Evolutionary conservation across 345 rosid species (phyloP), one percentile per base, ranked within the genome.

Genomic region (Lenwebbia sp.): DNA sequence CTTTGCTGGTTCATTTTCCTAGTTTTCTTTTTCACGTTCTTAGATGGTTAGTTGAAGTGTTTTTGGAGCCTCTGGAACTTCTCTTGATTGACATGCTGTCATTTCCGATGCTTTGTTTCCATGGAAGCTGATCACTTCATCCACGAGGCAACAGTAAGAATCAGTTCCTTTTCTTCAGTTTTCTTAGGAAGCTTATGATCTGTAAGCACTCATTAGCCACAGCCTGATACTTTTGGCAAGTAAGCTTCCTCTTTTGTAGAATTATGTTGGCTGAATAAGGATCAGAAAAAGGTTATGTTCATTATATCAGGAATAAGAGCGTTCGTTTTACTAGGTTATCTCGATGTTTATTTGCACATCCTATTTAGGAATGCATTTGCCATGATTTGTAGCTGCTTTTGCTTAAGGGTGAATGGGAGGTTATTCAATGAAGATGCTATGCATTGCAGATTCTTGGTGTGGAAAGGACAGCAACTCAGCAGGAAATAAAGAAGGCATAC

Each of bases 401-500:
- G 81, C 47, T 37, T 70, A 70, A 44, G 55, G 25, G 19, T 74
- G 49, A 10, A 54, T 49, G 23, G 50, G 47, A 47, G 19, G 28
- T 26, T 52, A 44, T 22, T 41, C 47, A 82, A 26, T 57, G 83
- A 19, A 47, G 40, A 51, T 82, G 4, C 33, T 25, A 17, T 56
- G 82, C 74, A 17, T 83, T 91, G 85, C 84, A 97, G 99, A 92
- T 96, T 88, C 95, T 97, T 84, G 97, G 98, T 58, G 95, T 96
- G 11, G 95, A 88, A 88, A 86, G 86, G 87, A 90, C 93, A 23
- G 96, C 99, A 84, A 88, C 98, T 83, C 93, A 92, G 54, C 96
- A 97, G 30, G 98, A 96, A 86, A 97, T 97, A 84, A 95, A 93
- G 94, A 96, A 94, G 90, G 98, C 99, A 9, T 97, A 96, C 86